These are phyloP conservation scores for Eucalyptus curtisii DNA, from an alignment of 345 rosid species.

Conservation along the genomic window DNA sequence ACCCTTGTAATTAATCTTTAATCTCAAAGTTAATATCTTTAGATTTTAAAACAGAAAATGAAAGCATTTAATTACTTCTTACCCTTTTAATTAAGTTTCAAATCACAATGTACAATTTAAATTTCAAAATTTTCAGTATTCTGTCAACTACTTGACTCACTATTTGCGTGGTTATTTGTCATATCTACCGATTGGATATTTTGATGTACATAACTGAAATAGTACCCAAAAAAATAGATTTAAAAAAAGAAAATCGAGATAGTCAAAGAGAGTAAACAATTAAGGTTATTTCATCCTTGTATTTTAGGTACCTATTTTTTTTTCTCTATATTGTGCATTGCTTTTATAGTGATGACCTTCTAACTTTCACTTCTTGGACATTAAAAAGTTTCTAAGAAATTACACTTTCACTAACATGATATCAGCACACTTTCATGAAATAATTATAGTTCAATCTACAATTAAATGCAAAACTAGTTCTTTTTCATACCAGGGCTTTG, in stretches of 20 bases:
- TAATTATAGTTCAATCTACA: neutral
- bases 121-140: neutral
- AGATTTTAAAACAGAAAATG: neutral
- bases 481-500: neutral
- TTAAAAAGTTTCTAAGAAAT: neutral
- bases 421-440: neutral
- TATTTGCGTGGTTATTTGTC: neutral
- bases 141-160: neutral
- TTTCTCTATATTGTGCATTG: neutral
- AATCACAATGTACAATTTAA: neutral
- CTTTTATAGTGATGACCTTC: neutral
- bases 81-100: neutral
- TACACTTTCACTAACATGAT: neutral
- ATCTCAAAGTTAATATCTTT: neutral
- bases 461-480: neutral
- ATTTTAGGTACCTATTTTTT: neutral
- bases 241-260: neutral
- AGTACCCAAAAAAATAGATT: neutral
- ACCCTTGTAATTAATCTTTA: neutral
- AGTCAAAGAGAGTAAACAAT: neutral
- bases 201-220: neutral
- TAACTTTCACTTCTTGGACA: neutral
- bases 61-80: neutral
- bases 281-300: neutral
- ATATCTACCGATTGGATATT: neutral